Base-by-base conservation (phyloP, 257 asterid species). In the Nicotiana attenuata region DNA sequence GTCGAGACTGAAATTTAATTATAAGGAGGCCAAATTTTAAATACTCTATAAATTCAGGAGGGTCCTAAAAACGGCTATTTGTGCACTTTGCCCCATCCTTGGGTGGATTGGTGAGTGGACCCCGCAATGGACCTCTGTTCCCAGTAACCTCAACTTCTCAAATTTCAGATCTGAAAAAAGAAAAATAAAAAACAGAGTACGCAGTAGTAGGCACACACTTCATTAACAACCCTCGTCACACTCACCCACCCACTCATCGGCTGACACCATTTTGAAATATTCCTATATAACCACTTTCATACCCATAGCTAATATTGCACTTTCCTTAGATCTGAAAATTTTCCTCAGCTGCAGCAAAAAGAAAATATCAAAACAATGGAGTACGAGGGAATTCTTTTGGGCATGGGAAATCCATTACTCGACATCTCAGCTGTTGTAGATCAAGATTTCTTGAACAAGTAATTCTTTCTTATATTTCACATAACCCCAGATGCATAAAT, bases 361-460 rank as follows among this genome's bases (percentile, higher is more conserved):
- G 33, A 33, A 52, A 4, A 83, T 20, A 69, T 71, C 19, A 69
- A 11, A 17, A 84, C 83, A 85, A 93, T 94, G 98, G 97, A 53
- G 82, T 59, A 35, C 83, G 91, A 94, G 8, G 96, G 98, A 17
- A 85, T 96, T 76, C 90, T 96, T 5, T 85, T 96, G 60, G 98
- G 99, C 83, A 94, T 96, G 97, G 99, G 99, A 53, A 94, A 94
- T 69, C 99, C 99, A 38, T 91, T 96, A 3, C 73, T 93, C 84
- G 98, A 94, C 47, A 90, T 94, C 50, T 91, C 98, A 2, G 88
- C 98, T 15, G 94, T 92, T 16, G 98, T 96, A n/a, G 97, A 96
- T 84, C 97, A 89, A 57, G 95, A 91, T 22, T 91, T 96, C 87
- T 81, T 94, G 67, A 90, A 92, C 95, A 93, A 92, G 98, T 95